Base-by-base conservation (phyloP, 345 rosid genomes). In the Psidium guajava region DNA sequence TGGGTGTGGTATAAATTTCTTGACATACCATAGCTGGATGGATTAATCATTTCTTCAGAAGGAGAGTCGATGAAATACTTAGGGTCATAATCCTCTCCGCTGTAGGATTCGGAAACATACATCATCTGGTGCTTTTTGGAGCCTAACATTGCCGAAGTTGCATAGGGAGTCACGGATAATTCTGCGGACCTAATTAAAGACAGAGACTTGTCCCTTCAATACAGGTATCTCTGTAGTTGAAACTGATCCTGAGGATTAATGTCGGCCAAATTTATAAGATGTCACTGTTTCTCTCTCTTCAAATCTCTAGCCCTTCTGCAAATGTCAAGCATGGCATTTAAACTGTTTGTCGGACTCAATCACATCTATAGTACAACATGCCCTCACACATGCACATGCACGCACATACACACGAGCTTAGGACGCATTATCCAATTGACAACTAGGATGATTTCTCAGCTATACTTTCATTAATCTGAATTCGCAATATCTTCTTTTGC, bases 21-120 rank as follows among this genome's bases (percentile, higher is more conserved):
- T 22, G 98, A 95, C 51, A 90, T 74, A 18, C 88, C 92, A 13
- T 96, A 93, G 83, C 91, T 91, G 47, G 94, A 86, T 80, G 95
- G 92, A 7, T 90, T 91, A 4, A 85, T 84, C 28, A 86, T 87
- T 85, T 94, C 99, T 57, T 92, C 95, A 0, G 88, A 85, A 24
- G 96, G 98, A 15, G 98, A 97, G 81, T 92, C 96, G 18, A 92
- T 89, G 88, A 97, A 92, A 89, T 93, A 96, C 89, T 95, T 94
- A 86, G 86, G 86, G 44, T 94, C 98, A n/a, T 93, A 95, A 89
- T 92, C 93, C 91, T 95, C 95, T 50, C 87, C 87, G 51, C 90
- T 88, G 91, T 90, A 93, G 85, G 96, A 91, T 90, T 92, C 93
- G 12, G 92, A 84, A 61, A 89, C 84, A 82, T 89, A 97, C 83